These are phyloP conservation scores for Xylaria sp. DNA, from an alignment of 495 filamentous ascomycete genomes.

Conservation along the genomic window DNA sequence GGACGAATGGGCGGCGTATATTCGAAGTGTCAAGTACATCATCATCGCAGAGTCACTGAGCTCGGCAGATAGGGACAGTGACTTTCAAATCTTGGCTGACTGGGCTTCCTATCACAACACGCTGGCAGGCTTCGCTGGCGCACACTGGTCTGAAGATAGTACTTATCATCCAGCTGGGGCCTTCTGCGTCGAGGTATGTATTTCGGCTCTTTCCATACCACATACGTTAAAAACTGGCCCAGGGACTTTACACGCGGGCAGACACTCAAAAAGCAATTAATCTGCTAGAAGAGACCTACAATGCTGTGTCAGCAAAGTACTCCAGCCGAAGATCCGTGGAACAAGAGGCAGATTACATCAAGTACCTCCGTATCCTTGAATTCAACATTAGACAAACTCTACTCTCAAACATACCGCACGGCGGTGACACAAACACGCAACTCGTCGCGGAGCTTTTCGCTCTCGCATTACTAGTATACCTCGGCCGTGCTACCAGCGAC, in stretches of 20 bases:
- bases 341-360: background rate
- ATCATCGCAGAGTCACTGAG: slow-evolving; percentile 28
- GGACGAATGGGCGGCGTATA: slow-evolving; percentile 37
- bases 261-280: background rate
- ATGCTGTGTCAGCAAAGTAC: background rate
- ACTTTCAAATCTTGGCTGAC: slow-evolving; percentile 40
- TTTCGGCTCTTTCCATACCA: background rate
- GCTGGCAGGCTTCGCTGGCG: background rate
- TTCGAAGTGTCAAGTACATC: slow-evolving; percentile 38
- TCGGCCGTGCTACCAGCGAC: slow-evolving; percentile 37
- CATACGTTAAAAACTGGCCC: background rate
- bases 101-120: slow-evolving; percentile 48
- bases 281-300: background rate
- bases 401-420: slow-evolving; percentile 20
- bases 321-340: background rate
- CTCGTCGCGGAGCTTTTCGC: slow-evolving; percentile 37
- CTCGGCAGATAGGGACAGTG: background rate
- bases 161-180: background rate
- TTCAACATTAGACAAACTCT: slow-evolving; percentile 1
- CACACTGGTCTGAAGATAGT: background rate
- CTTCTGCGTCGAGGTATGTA: background rate
- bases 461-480: slow-evolving; percentile 43
- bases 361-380: slow-evolving; percentile 4
- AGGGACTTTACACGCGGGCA: background rate
- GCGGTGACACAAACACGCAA: background rate